Percentiles rank a stretch among this genome's conserved stretches.
Evolutionary conservation across 2,329 filamentous ascomycete genomes (phyloP).

Genomic region (Xylaria arbuscula): DNA sequence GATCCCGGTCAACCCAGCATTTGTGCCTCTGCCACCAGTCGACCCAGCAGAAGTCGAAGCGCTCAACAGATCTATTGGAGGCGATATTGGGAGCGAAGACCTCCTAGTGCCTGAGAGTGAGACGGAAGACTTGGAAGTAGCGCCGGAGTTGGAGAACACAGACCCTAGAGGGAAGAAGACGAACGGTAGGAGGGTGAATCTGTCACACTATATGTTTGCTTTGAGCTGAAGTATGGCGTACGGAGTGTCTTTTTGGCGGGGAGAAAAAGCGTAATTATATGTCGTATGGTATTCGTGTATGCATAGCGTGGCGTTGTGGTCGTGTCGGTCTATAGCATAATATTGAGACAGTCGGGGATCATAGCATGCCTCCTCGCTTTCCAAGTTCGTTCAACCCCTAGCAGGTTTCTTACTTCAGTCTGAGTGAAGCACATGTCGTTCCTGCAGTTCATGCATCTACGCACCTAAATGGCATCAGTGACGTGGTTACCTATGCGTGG

Average conservation of each 20-base stretch:
- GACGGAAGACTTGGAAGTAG: conserved; percentile 44
- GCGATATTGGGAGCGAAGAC: conserved; percentile 69
- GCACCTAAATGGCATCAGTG: not conserved
- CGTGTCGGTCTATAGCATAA: conserved; percentile 12
- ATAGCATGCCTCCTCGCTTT: not conserved
- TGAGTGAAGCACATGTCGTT: not conserved
- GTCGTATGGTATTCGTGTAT: conserved; percentile 20
- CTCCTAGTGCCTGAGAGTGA: conserved; percentile 65
- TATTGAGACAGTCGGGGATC: conserved; percentile 3
- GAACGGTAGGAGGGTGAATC: conserved; percentile 54
- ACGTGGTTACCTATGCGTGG: too few relatives aligned
- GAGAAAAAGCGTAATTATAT: conserved; percentile 10
- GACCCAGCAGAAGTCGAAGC: conserved; percentile 65
- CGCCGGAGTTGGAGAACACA: conserved; percentile 43
- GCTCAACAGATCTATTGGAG: conserved; percentile 61
- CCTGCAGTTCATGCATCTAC: not conserved
- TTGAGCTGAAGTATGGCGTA: conserved; percentile 27
- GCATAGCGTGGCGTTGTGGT: conserved; percentile 33
- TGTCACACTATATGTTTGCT: conserved; percentile 61
- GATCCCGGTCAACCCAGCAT: conserved; percentile 63
- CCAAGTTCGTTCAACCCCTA: not conserved
- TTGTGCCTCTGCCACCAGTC: conserved; percentile 66
- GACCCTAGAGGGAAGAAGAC: conserved; percentile 33
- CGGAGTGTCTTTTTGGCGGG: conserved; percentile 2
- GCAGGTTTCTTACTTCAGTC: not conserved